Conservation (phyloP, 108 stramenopile species). For the Fragilaria radians region DNA sequence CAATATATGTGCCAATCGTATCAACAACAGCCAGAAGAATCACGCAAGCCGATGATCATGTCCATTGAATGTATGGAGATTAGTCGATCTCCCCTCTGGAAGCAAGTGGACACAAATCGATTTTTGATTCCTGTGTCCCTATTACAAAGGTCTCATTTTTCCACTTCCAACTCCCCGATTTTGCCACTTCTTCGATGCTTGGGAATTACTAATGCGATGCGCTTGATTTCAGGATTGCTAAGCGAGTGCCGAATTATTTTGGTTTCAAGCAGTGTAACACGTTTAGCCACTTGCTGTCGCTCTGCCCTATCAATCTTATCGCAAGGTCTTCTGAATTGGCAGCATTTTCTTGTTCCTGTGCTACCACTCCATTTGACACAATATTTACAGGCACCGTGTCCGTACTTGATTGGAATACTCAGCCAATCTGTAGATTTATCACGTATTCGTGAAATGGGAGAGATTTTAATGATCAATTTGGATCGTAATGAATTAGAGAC, state of each 20-base stretch:
- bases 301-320: constrained; percentile 60
- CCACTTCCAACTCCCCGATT: constrained; percentile 41
- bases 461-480: constrained; percentile 74
- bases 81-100: constrained; percentile 12
- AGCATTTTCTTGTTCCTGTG: constrained; percentile 75
- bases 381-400: constrained; percentile 52
- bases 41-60: constrained; percentile 27
- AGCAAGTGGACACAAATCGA: constrained; percentile 30
- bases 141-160: constrained; percentile 6
- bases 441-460: constrained; percentile 47
- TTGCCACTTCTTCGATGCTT: constrained; percentile 68
- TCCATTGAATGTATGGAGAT: constrained; percentile 31
- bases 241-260: constrained; percentile 73
- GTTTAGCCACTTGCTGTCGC: constrained; percentile 59
- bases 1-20: constrained; percentile 24
- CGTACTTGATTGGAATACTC: constrained; percentile 71
- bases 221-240: constrained; percentile 64
- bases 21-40: constrained; percentile 14
- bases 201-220: constrained; percentile 54
- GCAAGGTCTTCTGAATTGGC: constrained; percentile 74
- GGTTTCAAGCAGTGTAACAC: constrained; percentile 55
- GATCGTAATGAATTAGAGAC: constrained; percentile 67
- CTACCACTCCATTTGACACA: constrained; percentile 69
- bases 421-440: constrained; percentile 21
- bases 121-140: constrained; percentile 41